Percentiles rank a stretch among this genome's conserved stretches.
Evolutionary conservation across 805 yeast genomes (phyloP).

Genomic region (Saccharomyces kudriavzevii): DNA sequence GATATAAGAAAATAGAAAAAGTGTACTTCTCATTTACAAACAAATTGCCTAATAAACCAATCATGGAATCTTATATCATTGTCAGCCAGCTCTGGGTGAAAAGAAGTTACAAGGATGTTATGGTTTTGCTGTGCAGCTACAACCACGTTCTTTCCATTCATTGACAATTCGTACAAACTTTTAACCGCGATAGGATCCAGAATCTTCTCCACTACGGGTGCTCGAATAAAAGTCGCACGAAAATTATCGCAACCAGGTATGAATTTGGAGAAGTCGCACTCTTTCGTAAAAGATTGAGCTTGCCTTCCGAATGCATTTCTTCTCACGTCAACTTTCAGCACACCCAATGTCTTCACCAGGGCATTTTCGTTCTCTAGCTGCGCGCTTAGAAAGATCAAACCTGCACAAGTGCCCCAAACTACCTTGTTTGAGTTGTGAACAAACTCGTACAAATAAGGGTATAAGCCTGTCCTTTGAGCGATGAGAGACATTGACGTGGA

Average conservation of each 20-base stretch:
- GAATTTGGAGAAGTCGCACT: slow-evolving; percentile 35
- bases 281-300: slow-evolving; percentile 49
- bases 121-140: slow-evolving; percentile 65
- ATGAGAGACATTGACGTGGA: slow-evolving; percentile 60
- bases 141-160: slow-evolving; percentile 30
- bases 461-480: slow-evolving; percentile 53
- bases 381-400: slow-evolving; percentile 55
- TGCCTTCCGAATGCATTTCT: slow-evolving; percentile 76
- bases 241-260: slow-evolving; percentile 34
- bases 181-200: slow-evolving; percentile 27
- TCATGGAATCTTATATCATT: slow-evolving; percentile 51
- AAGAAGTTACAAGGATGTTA: slow-evolving; percentile 58
- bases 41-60: slow-evolving; percentile 60
- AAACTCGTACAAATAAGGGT: slow-evolving; percentile 47
- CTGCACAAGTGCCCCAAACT: slow-evolving; percentile 83
- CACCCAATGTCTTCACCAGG: slow-evolving; percentile 52
- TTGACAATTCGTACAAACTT: slow-evolving; percentile 34
- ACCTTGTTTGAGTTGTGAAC: slow-evolving; percentile 43
- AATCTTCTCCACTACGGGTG: slow-evolving; percentile 50
- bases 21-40: slow-evolving; percentile 22
- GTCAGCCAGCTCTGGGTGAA: slow-evolving; percentile 62
- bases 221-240: slow-evolving; percentile 53
- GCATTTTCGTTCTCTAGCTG: slow-evolving; percentile 44
- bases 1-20: neutral
- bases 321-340: slow-evolving; percentile 51